These are phyloP conservation scores for Triglochin maritima DNA, from an alignment of 106 monocot species.

Conservation along the genomic window DNA sequence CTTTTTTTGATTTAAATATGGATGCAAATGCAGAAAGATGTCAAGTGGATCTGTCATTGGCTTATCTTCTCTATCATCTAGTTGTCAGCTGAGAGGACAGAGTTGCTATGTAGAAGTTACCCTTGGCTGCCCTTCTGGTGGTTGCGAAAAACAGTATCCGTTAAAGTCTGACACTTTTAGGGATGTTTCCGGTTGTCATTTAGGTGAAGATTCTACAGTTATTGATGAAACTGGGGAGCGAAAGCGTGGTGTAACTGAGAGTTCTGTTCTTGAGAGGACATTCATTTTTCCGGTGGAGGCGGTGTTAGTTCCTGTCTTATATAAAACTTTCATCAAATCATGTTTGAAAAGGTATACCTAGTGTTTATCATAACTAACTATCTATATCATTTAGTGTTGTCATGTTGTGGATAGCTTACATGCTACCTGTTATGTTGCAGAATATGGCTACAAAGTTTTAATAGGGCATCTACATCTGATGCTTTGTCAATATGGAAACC, in stretches of 20 bases:
- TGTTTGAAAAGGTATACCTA: slow-evolving; percentile 56
- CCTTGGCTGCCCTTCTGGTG: slow-evolving; percentile 39
- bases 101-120: slow-evolving; percentile 82
- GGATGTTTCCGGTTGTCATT: slow-evolving; percentile 9
- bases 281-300: slow-evolving; percentile 71
- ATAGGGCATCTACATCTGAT: slow-evolving; percentile 31
- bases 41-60: slow-evolving; percentile 32
- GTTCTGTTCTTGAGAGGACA: slow-evolving; percentile 55
- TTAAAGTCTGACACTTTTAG: slow-evolving; percentile 3
- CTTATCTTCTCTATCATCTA: slow-evolving; percentile 40
- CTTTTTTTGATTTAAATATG: slow-evolving; percentile 1
- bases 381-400: neutral
- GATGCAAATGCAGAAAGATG: slow-evolving; percentile 36
- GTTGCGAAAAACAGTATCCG: slow-evolving; percentile 9
- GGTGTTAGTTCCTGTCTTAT: slow-evolving; percentile 63
- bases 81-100: slow-evolving; percentile 42
- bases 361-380: neutral
- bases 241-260: slow-evolving; percentile 26
- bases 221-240: slow-evolving; percentile 25
- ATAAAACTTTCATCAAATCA: slow-evolving; percentile 59
- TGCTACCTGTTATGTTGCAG: slow-evolving; percentile 21
- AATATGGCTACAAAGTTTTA: slow-evolving; percentile 34
- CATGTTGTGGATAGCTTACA: neutral
- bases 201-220: slow-evolving; percentile 16
- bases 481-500: slow-evolving; percentile 53